Percentiles rank a stretch among this genome's conserved stretches.
These are phyloP conservation scores for Aspergillus hancockii DNA, from an alignment of 495 filamentous ascomycete species.

Conservation along the genomic window DNA sequence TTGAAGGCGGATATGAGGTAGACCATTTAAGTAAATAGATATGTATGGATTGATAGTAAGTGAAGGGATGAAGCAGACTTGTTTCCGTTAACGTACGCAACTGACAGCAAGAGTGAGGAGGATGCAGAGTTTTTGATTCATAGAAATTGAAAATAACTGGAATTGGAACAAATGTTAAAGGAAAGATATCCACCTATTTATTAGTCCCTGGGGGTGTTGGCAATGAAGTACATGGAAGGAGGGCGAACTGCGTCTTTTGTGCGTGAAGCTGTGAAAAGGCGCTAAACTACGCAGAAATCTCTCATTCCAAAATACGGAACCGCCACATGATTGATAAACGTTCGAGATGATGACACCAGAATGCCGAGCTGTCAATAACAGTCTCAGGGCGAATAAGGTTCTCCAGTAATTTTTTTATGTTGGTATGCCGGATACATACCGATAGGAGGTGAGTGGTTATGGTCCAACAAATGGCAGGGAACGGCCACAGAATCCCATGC, in stretches of 20 bases:
- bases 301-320: slow-evolving; percentile 34
- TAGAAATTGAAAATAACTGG: not conserved
- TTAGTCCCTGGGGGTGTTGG: not conserved
- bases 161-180: not conserved
- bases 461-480: no score
- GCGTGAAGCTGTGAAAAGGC: slow-evolving; percentile 23
- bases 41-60: not conserved
- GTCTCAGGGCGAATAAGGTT: not conserved
- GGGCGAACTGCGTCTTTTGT: slow-evolving; percentile 40
- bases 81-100: not conserved
- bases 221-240: slow-evolving; percentile 2
- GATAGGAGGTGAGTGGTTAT: not conserved
- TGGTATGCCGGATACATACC: not conserved
- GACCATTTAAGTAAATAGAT: no score
- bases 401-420: not conserved
- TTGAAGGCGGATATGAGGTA: not conserved
- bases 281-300: slow-evolving; percentile 44
- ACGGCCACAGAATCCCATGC: no score
- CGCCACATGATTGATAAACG: not conserved
- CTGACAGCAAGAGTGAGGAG: not conserved
- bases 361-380: not conserved
- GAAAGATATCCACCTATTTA: not conserved
- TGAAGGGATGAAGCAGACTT: not conserved
- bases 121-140: not conserved
- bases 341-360: not conserved